Base-by-base conservation (phyloP, 129 eudicot species). In the Oenanthe sinensis region DNA sequence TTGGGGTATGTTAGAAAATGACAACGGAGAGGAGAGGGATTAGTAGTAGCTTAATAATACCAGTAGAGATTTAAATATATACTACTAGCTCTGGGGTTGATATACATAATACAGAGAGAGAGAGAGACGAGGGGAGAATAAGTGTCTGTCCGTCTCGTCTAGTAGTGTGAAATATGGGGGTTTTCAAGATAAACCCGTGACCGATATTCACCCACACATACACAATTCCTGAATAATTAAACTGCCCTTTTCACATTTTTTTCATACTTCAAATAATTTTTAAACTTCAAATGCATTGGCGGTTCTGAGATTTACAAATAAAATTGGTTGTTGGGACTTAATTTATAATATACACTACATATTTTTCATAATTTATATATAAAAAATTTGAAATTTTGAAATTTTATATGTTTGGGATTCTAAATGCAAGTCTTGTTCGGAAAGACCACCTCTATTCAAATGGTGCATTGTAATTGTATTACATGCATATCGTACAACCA, bases 101-200 rank as follows among this genome's bases (percentile, higher is more conserved):
- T 85, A 86, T 85, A 83, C 90, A 78, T 89, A 33, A 33, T 33
- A 33, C 36, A 33, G 36, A 58, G 86, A 62, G 74, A 65, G 77
- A 83, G 88, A 81, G 90, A 86, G 76, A 50, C 0, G 5, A 81
- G 36, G 36, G 36, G 36, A 33, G 98, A 91, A 91, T 91, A 93
- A 85, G 98, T 93, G 98, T 93, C 95, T 93, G 92, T 85, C 80
- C 87, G 46, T 85, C 82, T 89, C 87, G 46, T 85, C 82, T 89
- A 77, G 92, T 83, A 89, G 88, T 89, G 87, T 89, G 91, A 47
- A 86, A 91, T 88, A 91, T 15, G 89, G 97, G 90, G 97, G 87
- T 79, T 91, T 91, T 93, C 96, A 93, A 93, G 96, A 85, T 90
- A 85, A 91, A 88, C 97, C 97, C 98, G 98, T 93, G 98, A 93